A percentile compares a stretch with the other conserved stretches of the same genome.
phyloP scores from a whole-genome alignment of 2,329 filamentous ascomycete genomes.

The Clarireedia paspali region DNA sequence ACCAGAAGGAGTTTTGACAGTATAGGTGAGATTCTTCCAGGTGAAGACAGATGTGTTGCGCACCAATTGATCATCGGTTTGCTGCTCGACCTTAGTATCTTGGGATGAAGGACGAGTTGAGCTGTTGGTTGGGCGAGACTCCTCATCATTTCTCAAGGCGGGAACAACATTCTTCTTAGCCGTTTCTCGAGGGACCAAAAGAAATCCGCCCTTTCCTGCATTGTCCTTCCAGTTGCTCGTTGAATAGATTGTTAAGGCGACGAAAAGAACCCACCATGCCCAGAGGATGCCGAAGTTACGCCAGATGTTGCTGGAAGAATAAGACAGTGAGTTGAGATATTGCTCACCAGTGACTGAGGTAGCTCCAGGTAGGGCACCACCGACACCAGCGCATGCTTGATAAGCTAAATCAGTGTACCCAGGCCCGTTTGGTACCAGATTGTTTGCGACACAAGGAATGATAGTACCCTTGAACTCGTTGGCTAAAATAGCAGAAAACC shows the following conservation, averaged over 20 bases:
- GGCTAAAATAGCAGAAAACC: conserved; percentile 58
- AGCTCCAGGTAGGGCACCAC: conserved; percentile 45
- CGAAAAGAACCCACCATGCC: conserved; percentile 54
- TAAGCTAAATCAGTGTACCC: conserved; percentile 36
- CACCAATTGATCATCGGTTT: conserved; percentile 37
- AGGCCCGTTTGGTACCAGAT: conserved; percentile 44
- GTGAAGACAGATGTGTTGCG: conserved; percentile 64
- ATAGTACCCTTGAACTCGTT: conserved; percentile 61
- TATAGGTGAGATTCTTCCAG: conserved; percentile 65
- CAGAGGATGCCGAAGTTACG: conserved; percentile 55
- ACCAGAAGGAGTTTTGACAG: conserved; percentile 51
- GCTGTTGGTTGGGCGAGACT: conserved; percentile 28
- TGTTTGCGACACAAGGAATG: conserved; percentile 41
- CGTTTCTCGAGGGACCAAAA: conserved; percentile 57
- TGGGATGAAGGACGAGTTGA: conserved; percentile 13
- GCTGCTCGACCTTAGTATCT: conserved; percentile 29
- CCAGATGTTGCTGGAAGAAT: conserved; percentile 46
- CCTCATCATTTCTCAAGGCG: conserved; percentile 37
- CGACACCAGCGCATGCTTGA: conserved; percentile 50
- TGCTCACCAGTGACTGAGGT: conserved; percentile 46
- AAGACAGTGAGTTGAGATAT: conserved; percentile 49
- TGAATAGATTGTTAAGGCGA: conserved; percentile 47
- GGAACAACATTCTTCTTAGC: conserved; percentile 33
- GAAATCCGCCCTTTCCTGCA: conserved; percentile 42
- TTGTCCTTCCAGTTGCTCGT: conserved; percentile 50